phyloP scores from a whole-genome alignment of 1,284 basidiomycete species.

The Cryptococcus sp. region DNA sequence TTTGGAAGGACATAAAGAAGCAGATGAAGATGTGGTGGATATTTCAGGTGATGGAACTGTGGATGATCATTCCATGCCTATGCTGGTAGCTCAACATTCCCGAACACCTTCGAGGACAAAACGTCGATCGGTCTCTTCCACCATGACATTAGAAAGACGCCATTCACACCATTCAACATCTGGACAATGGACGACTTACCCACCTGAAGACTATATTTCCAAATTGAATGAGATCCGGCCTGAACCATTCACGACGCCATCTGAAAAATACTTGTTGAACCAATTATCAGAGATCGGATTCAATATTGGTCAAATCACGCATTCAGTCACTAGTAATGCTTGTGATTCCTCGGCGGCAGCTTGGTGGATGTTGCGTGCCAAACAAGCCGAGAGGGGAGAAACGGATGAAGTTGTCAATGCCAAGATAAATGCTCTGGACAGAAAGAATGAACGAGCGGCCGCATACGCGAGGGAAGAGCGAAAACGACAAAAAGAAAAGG shows the following conservation, averaged over 20 bases:
- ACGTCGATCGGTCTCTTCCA: slow-evolving; percentile 84
- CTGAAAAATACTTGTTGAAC: slow-evolving; percentile 77
- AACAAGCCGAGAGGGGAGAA: slow-evolving; percentile 51
- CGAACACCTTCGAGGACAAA: slow-evolving; percentile 93
- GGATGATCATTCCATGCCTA: slow-evolving; percentile 37
- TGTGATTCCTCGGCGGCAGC: slow-evolving; percentile 87
- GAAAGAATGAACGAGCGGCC: slow-evolving; percentile 24
- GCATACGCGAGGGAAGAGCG: slow-evolving; percentile 31
- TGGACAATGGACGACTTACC: slow-evolving; percentile 33
- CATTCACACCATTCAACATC: slow-evolving; percentile 39
- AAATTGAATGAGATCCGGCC: slow-evolving; percentile 67
- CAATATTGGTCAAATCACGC: slow-evolving; percentile 89
- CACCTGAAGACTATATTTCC: slow-evolving; percentile 59
- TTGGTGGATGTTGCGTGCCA: slow-evolving; percentile 94
- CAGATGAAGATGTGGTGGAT: slow-evolving; percentile 28
- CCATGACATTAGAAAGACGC: slow-evolving; percentile 51
- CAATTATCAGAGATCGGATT: slow-evolving; percentile 73
- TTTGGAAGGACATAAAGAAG: slow-evolving; percentile 37
- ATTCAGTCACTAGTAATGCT: slow-evolving; percentile 84
- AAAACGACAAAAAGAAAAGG: slow-evolving; percentile 2
- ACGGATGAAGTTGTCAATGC: slow-evolving; percentile 37
- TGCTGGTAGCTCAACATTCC: slow-evolving; percentile 50
- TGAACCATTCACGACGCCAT: slow-evolving; percentile 75
- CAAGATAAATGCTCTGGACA: slow-evolving; percentile 21
- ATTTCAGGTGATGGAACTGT: slow-evolving; percentile 10